phyloP scores from a whole-genome alignment of 2,329 filamentous ascomycete genomes.

The Trichoderma koningiopsis region DNA sequence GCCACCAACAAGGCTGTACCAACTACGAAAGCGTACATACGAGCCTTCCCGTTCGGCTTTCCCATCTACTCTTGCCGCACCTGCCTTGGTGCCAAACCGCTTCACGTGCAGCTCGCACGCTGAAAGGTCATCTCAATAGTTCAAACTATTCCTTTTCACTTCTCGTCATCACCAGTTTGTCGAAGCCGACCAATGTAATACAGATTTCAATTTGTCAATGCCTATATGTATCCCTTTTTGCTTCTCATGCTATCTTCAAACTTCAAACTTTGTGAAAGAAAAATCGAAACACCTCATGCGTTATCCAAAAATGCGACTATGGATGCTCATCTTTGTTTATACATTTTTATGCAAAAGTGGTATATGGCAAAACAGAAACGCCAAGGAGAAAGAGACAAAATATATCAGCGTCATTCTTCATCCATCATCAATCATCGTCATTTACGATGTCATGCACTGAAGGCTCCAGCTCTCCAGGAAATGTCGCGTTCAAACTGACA shows the following conservation, averaged over 20 bases:
- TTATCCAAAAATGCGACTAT: slow-evolving; percentile 4
- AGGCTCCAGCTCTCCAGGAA: slow-evolving; percentile 31
- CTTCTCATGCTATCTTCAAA: not conserved
- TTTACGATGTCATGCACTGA: slow-evolving; percentile 27
- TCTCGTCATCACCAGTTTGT: not conserved
- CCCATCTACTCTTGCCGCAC: not conserved
- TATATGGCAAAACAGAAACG: slow-evolving; percentile 10
- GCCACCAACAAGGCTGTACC: too few species aligned
- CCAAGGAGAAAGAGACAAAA: not conserved
- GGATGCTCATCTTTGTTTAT: slow-evolving; percentile 6
- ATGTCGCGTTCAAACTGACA: slow-evolving; percentile 31
- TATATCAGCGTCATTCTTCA: not conserved
- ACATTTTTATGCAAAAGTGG: slow-evolving; percentile 7
- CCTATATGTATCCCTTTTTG: not conserved
- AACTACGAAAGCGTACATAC: not conserved
- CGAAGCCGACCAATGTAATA: not conserved
- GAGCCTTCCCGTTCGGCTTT: not conserved
- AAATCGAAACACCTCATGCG: not conserved
- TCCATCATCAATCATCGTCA: not conserved
- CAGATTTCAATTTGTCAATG: not conserved
- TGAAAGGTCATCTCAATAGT: not conserved
- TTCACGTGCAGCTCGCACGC: not conserved
- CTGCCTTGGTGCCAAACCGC: not conserved
- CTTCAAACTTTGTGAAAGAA: not conserved
- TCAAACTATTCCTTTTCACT: not conserved